Conservation (phyloP, 768 basidiomycete species). For the Lactifluus volemus region DNA sequence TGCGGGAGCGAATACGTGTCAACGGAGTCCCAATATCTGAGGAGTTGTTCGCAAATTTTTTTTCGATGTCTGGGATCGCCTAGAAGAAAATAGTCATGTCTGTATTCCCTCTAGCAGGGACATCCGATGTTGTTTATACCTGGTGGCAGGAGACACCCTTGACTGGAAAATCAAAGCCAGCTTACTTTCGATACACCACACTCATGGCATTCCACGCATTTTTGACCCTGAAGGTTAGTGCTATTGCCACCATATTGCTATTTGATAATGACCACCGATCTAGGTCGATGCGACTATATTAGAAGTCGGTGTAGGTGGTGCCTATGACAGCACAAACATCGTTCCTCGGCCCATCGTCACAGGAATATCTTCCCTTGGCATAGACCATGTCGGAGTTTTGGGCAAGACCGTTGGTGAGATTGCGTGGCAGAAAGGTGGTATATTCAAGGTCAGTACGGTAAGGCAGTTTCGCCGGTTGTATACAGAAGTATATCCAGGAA, state of each 20-base stretch:
- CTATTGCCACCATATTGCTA: background rate
- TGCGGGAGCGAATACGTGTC: conserved; percentile 90
- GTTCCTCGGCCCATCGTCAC: conserved; percentile 87
- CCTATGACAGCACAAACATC: conserved; percentile 92
- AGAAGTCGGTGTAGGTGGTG: conserved; percentile 94
- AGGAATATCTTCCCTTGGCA: conserved; percentile 82
- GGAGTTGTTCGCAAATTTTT: conserved; percentile 83
- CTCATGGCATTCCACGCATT: conserved; percentile 90
- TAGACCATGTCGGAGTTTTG: conserved; percentile 84
- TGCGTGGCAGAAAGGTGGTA: conserved; percentile 92
- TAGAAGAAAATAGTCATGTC: conserved; percentile 58
- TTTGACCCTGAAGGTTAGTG: conserved; percentile 50
- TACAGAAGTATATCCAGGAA: conserved; percentile 33
- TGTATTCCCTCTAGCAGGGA: conserved; percentile 18
- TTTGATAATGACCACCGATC: background rate
- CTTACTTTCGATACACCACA: conserved; percentile 91
- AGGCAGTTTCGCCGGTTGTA: background rate
- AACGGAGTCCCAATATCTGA: conserved; percentile 88
- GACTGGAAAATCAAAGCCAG: conserved; percentile 64
- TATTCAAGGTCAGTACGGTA: conserved; percentile 64
- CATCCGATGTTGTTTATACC: background rate
- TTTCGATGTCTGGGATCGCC: conserved; percentile 90
- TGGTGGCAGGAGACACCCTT: conserved; percentile 35
- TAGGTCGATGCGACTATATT: conserved; percentile 83
- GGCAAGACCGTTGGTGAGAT: conserved; percentile 87